A percentile compares a stretch with the other conserved stretches of the same genome.
phyloP scores from a whole-genome alignment of 768 basidiomycete species.

The Lyophyllum shimeji region DNA sequence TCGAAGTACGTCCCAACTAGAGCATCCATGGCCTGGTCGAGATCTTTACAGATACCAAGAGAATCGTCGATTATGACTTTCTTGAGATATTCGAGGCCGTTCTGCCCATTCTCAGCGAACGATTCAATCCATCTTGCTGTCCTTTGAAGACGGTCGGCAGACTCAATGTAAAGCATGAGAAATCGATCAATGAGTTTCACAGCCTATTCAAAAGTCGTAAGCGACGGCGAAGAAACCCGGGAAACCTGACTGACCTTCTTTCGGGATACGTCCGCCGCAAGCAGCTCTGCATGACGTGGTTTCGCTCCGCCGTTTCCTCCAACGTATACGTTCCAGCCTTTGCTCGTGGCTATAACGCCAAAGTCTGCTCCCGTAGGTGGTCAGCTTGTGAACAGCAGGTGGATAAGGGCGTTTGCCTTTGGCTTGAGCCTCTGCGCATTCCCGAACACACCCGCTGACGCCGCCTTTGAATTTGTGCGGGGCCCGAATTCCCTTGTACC shows the following conservation, averaged over 20 bases:
- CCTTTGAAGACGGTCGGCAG: constrained; percentile 69
- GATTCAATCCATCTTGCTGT: constrained; percentile 73
- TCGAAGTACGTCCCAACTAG: constrained; percentile 65
- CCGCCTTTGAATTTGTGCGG: constrained; percentile 82
- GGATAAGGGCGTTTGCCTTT: constrained; percentile 20
- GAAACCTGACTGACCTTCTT: constrained; percentile 35
- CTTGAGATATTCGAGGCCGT: constrained; percentile 32
- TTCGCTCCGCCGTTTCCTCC: constrained; percentile 71
- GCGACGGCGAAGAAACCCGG: neutral
- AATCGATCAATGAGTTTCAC: constrained; percentile 58
- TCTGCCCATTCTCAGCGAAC: constrained; percentile 35
- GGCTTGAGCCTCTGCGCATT: constrained; percentile 76
- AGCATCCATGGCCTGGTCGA: constrained; percentile 66
- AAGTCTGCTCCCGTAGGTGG: constrained; percentile 44
- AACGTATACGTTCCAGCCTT: constrained; percentile 61
- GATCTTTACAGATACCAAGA: constrained; percentile 67
- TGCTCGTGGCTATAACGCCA: constrained; percentile 73
- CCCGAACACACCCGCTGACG: constrained; percentile 71
- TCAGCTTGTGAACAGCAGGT: neutral
- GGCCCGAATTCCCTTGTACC: constrained; percentile 67
- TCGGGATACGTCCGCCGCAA: constrained; percentile 68
- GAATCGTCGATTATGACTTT: constrained; percentile 68
- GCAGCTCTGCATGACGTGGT: constrained; percentile 61
- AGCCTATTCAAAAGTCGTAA: neutral
- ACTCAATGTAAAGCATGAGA: constrained; percentile 67